Base-by-base conservation (phyloP, 441 rosid genomes). In the Erodium texanum region DNA sequence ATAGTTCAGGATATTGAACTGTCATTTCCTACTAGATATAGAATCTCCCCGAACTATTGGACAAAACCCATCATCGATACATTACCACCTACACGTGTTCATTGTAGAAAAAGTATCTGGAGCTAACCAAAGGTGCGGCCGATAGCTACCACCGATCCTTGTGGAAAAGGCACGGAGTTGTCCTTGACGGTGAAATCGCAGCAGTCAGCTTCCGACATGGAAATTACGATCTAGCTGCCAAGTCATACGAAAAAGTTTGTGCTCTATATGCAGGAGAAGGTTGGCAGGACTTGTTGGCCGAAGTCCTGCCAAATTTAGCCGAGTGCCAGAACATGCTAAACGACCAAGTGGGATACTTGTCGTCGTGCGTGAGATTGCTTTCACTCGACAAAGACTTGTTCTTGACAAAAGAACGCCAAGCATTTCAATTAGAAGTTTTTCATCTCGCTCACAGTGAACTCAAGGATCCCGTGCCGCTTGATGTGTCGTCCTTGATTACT, bases 91-190 rank as follows among this genome's bases (percentile, higher is more conserved):
- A 10, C n/a, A 61, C 2, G 66, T 82, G 69, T 66, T 78, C 65
- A 65, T 84, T 81, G 79, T 88, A 92, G 99, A 71, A 84, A 79
- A 92, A 92, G 70, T 95, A 92, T 78, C 89, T 95, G 74, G 88
- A 80, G 72, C 85, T 92, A 66, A 90, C 95, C 64, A 92, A 89
- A 87, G 99, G 97, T 73, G 99, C 99, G 72, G 98, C 99, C 20
- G 86, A 89, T 66, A 90, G 92, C 73, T 95, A 87, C 81, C 96
- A 95, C 84, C 88, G 73, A 64, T 95, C 98, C 68, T 95, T 96
- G 95, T 95, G 99, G 99, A 92, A 89, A 85, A 85, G 99, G 77
- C 98, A 95, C 78, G 98, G 98, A 64, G 98, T 95, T 73, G 89
- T 89, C 74, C 98, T 92, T 69, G 98, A 95, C 78, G 99, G 98